Evolutionary conservation across 768 basidiomycete genomes (phyloP).

Genomic region (Russula compacta): DNA sequence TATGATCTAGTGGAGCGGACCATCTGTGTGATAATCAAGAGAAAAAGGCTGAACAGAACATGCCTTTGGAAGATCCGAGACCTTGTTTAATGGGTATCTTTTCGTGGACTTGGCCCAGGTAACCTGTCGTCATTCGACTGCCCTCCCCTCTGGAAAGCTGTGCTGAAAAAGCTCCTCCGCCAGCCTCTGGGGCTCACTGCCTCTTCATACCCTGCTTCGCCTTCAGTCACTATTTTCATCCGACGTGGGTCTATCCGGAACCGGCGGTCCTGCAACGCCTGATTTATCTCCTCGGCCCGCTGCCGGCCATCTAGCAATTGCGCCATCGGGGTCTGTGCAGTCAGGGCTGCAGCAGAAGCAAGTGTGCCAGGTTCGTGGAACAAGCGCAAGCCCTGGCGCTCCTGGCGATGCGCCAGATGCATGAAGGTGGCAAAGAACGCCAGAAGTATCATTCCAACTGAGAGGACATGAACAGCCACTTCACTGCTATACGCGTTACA

Average conservation of each 20-base stretch:
- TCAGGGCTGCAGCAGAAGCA: constrained; percentile 47
- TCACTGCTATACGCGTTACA: constrained; percentile 5
- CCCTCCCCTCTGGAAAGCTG: not conserved
- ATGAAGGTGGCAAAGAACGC: constrained; percentile 36
- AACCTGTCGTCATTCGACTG: not conserved
- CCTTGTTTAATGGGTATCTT: not conserved
- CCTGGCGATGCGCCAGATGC: constrained; percentile 39
- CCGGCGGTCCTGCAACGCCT: constrained; percentile 35
- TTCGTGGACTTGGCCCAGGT: not conserved
- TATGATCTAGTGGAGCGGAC: too few species aligned
- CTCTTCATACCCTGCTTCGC: constrained; percentile 38
- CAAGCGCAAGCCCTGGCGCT: constrained; percentile 37
- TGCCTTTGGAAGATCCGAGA: too few species aligned
- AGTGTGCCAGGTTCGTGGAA: constrained; percentile 44
- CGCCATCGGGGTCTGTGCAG: constrained; percentile 42
- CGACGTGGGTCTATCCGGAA: constrained; percentile 43
- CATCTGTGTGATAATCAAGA: too few species aligned
- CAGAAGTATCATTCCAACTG: constrained; percentile 35
- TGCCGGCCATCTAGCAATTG: constrained; percentile 36
- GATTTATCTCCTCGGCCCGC: constrained; percentile 30
- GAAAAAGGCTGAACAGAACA: too few species aligned
- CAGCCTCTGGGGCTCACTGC: constrained; percentile 13
- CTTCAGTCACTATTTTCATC: constrained; percentile 47
- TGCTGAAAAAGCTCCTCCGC: not conserved
- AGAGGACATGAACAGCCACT: constrained; percentile 36